These are phyloP conservation scores for Fraxinus platypoda DNA, from an alignment of 305 asterid genomes.

Conservation along the genomic window DNA sequence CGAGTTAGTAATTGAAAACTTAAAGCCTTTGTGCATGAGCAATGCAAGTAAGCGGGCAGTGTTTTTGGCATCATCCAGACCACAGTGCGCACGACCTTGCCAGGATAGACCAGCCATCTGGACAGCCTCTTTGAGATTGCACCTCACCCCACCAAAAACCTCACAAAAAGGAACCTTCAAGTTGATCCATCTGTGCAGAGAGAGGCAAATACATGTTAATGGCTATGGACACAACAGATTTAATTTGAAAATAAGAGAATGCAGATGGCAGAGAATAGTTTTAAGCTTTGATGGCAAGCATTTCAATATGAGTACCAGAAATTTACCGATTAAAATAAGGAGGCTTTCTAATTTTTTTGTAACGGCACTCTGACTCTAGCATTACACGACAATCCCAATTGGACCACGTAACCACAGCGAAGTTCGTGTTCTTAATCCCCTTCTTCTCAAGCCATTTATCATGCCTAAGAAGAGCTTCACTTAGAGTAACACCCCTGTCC, in stretches of 20 bases:
- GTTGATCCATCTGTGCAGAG: conserved; percentile 55
- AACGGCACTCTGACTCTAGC: conserved; percentile 50
- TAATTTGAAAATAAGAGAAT: conserved; percentile 5
- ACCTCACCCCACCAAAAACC: conserved; percentile 49
- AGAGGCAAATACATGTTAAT: conserved; percentile 6
- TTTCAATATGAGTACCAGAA: neutral
- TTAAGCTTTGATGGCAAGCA: neutral
- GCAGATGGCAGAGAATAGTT: neutral
- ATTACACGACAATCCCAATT: conserved; percentile 94
- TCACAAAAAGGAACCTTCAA: conserved; percentile 25
- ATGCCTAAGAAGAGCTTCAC: conserved; percentile 79
- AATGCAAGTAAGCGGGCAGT: conserved; percentile 70
- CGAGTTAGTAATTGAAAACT: conserved; percentile 68
- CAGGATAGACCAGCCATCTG: conserved; percentile 76
- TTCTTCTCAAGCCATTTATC: conserved; percentile 87
- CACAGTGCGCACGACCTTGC: conserved; percentile 94
- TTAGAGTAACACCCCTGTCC: conserved; percentile 73
- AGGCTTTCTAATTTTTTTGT: conserved; percentile 47
- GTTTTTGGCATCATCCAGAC: conserved; percentile 86
- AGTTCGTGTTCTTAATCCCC: conserved; percentile 72
- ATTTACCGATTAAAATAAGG: conserved; percentile 43
- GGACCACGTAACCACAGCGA: conserved; percentile 91
- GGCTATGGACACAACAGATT: neutral
- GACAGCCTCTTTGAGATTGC: conserved; percentile 13
- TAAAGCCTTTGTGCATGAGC: conserved; percentile 66